Evolutionary conservation across 345 rosid species (phyloP).

Genomic region (Carallia brachiata): DNA sequence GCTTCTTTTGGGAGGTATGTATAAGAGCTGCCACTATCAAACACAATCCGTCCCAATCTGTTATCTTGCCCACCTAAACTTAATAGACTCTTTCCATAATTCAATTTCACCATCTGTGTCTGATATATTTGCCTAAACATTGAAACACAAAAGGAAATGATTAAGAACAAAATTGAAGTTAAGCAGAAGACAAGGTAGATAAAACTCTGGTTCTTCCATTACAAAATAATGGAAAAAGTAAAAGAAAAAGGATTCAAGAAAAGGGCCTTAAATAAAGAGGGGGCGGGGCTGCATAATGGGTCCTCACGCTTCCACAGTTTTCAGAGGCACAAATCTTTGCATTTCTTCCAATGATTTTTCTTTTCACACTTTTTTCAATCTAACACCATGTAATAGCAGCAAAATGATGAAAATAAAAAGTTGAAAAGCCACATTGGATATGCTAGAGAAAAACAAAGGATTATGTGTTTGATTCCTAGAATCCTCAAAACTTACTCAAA

Average conservation of each 20-base stretch:
- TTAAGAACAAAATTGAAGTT: conserved; percentile 9
- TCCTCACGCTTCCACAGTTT: background rate
- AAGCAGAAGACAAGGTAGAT: conserved; percentile 5
- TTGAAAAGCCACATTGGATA: background rate
- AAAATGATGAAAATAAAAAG: background rate
- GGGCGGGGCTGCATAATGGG: background rate
- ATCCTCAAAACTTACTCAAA: background rate
- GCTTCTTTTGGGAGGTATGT: conserved; percentile 75
- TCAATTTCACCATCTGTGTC: conserved; percentile 52
- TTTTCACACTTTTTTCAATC: no score
- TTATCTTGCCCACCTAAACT: conserved; percentile 45
- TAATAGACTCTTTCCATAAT: conserved; percentile 56
- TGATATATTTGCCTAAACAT: conserved; percentile 56
- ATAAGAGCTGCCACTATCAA: conserved; percentile 93
- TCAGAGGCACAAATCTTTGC: background rate
- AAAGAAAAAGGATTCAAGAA: background rate
- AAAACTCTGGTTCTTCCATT: background rate
- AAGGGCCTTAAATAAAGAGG: background rate
- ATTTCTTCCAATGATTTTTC: background rate
- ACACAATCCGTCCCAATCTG: conserved; percentile 44
- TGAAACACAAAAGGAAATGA: conserved; percentile 1
- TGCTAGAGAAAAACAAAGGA: no score
- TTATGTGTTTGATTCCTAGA: background rate
- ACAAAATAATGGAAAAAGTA: background rate
- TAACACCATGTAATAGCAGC: background rate